Conservation (phyloP, 352 stramenopile species). For the Pythium plurisporium region DNA sequence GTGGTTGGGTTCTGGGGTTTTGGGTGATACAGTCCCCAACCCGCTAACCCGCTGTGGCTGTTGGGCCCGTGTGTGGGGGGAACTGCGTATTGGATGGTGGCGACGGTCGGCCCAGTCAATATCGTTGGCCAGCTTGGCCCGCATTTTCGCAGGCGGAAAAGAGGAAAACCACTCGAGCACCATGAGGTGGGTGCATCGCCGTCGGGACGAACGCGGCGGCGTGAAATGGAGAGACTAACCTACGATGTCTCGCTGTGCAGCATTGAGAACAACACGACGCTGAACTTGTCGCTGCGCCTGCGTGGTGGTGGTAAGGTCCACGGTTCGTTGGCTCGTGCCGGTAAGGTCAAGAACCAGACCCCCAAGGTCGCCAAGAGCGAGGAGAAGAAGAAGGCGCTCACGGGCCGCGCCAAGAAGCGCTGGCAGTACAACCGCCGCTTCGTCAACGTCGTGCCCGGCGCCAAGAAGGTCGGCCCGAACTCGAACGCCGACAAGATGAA, state of each 20-base stretch:
- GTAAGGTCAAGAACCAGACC: constrained; percentile 99
- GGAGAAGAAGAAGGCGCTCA: constrained; percentile 97
- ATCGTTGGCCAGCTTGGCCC: constrained; percentile 1
- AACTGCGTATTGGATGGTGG: constrained; percentile 33
- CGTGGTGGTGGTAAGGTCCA: constrained; percentile 98
- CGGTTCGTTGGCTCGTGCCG: constrained; percentile 99
- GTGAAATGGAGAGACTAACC: background rate
- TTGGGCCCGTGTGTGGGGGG: no score
- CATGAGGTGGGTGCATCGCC: constrained; percentile 16
- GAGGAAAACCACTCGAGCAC: constrained; percentile 26
- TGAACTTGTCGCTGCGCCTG: constrained; percentile 95
- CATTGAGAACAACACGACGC: constrained; percentile 96
- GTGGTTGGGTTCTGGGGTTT: background rate
- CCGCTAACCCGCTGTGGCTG: no score
- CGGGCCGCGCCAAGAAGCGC: constrained; percentile 98
- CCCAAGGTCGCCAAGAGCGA: constrained; percentile 99
- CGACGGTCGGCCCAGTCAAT: constrained; percentile 13
- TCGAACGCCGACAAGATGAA: constrained; percentile 94
- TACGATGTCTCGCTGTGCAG: constrained; percentile 48
- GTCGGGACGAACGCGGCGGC: background rate
- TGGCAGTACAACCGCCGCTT: constrained; percentile 99
- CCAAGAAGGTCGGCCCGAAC: constrained; percentile 98
- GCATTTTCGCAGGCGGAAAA: constrained; percentile 28
- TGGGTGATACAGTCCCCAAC: constrained; percentile 6
- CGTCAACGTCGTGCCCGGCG: constrained; percentile 97